Base-by-base conservation (phyloP, 2,329 filamentous ascomycete genomes). In the Trichophyton equinum region DNA sequence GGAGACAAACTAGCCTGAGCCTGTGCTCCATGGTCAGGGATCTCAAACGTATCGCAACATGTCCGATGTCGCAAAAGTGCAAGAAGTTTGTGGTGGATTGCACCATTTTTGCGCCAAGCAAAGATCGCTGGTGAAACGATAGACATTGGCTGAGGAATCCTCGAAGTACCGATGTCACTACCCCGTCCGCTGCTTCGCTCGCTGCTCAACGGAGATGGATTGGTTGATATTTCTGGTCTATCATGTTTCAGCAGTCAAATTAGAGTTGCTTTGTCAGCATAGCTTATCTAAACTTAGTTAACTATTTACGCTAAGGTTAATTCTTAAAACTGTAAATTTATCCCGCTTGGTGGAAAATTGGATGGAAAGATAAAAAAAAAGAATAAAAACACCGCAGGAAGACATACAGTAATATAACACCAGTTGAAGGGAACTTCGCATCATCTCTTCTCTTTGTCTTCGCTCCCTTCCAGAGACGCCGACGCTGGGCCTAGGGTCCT, bases 401-500 rank as follows among this genome's bases (percentile, higher is more conserved):
- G 4, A 38, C 33, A 38, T 9, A 13, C 11, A 38, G 13, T 38
- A 38, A 38, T 13, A 38, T 38, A 38, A 38, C 33, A 38, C 11
- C 33, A 38, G 33, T 13, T 13, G 2, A 8, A 38, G 33, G 4
- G 40, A 44, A 44, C 15, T 2, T 44, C 11, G n/a, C 40, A 44
- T 44, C 40, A 51, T 51, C 22, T 27, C 46, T 9, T 51, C 46
- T 27, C 46, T 51, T 27, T 51, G 20, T 27, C 8, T 13, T 51
- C 46, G 20, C 20, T 25, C 4, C 6, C 46, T 22, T 8, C 25
- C 3, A 13, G 11, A 22, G 46, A 38, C 33, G 6, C 33, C 6
- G 40, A 51, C 40, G 30, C 13, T 22, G 27, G 57, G 15, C 74
- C 74, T 58, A 84, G 72, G 2, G 82, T 85, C 53, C 78, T 78